Percentiles rank a stretch among this genome's conserved stretches.
Evolutionary conservation across 805 yeast species (phyloP).

Genomic region (Lipomyces japonicus): DNA sequence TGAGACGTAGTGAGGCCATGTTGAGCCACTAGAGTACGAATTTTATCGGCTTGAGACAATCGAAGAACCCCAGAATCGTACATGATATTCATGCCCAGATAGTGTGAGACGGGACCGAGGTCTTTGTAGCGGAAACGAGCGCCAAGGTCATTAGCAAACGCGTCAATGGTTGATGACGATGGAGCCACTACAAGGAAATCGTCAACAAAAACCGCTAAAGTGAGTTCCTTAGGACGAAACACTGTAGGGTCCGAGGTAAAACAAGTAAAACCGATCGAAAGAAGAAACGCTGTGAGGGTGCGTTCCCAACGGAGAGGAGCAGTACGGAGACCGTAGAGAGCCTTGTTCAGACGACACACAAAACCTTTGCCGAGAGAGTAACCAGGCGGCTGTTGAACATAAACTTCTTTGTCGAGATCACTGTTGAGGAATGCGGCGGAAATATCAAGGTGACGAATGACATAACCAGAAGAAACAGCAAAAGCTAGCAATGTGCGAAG

Average conservation of each 20-base stretch:
- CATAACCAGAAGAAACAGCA: background rate
- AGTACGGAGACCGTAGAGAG: conserved; percentile 4
- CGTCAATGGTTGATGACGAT: background rate
- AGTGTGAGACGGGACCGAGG: background rate
- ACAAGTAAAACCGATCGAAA: background rate
- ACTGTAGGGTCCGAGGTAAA: background rate
- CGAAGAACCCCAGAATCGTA: too few species aligned
- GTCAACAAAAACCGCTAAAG: background rate
- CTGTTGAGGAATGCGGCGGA: conserved; percentile 1
- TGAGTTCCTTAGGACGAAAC: background rate
- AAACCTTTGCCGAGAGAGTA: background rate
- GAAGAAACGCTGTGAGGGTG: background rate
- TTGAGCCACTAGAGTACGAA: background rate
- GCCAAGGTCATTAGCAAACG: background rate
- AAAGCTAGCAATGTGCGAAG: background rate
- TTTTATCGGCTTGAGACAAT: background rate
- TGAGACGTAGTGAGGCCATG: too few species aligned
- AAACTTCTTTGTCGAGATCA: background rate
- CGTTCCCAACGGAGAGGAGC: conserved; percentile 3
- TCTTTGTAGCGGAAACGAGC: background rate
- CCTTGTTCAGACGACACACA: conserved; percentile 1
- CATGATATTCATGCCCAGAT: background rate
- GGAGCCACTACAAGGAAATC: background rate
- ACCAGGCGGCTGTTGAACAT: conserved; percentile 1
- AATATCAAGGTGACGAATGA: conserved; percentile 2